A percentile compares a stretch with the other conserved stretches of the same genome.
Evolutionary conservation across 306 rosid genomes (phyloP).

Genomic region (Begonia fuchsioides): DNA sequence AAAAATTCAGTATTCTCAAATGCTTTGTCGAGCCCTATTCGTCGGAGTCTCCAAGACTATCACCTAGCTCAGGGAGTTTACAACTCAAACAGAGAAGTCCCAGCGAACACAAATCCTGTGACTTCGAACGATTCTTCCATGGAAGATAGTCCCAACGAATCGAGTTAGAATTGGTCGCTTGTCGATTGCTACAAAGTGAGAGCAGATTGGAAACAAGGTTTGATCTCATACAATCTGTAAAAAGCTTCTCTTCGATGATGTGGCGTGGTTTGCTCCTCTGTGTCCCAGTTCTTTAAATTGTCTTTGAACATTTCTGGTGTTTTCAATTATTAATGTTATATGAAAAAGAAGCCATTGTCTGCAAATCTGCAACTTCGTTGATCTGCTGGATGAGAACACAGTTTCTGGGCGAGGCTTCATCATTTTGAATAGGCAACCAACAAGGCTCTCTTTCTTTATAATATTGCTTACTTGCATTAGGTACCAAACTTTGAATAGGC

Average conservation of each 20-base stretch:
- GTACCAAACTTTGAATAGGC: no score
- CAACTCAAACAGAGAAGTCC: constrained; percentile 21
- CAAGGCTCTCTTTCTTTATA: not conserved
- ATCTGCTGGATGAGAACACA: constrained; percentile 6
- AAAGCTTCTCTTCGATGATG: constrained; percentile 7
- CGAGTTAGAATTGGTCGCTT: constrained; percentile 13
- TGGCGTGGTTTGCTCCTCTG: constrained; percentile 5
- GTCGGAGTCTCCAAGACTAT: constrained; percentile 67
- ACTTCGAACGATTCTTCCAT: constrained; percentile 58
- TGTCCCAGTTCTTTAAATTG: not conserved
- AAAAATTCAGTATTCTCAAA: constrained; percentile 71
- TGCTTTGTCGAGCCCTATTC: constrained; percentile 68
- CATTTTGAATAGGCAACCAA: no score
- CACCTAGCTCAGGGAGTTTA: constrained; percentile 45
- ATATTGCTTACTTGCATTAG: no score
- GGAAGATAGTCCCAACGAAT: constrained; percentile 56
- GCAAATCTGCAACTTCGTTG: constrained; percentile 11
- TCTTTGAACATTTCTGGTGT: no score
- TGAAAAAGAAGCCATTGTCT: constrained; percentile 1
- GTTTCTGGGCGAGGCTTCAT: constrained; percentile 1
- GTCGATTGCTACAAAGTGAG: not conserved
- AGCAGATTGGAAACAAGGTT: no score
- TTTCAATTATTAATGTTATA: no score
- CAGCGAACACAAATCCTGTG: constrained; percentile 33
- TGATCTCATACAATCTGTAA: constrained; percentile 4